A percentile compares a stretch with the other conserved stretches of the same genome.
These are phyloP conservation scores for Shiraia sp. DNA, from an alignment of 2,329 filamentous ascomycete species.

Conservation along the genomic window DNA sequence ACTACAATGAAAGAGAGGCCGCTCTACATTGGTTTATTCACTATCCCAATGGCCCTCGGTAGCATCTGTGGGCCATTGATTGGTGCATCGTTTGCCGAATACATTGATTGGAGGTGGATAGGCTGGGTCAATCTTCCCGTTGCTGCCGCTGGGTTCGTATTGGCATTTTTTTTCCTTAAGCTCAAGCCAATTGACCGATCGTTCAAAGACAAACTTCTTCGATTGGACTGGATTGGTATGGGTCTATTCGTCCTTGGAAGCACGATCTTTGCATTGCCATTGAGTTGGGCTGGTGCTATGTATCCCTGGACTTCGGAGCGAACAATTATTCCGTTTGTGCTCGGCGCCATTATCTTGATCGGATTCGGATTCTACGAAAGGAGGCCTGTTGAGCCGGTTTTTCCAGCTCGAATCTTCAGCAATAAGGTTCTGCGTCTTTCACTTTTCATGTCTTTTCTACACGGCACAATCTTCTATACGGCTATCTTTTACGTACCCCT, in stretches of 20 bases:
- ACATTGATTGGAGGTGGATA: slow-evolving; percentile 53
- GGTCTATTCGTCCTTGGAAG: slow-evolving; percentile 50
- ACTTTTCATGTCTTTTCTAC: slow-evolving; percentile 58
- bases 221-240: slow-evolving; percentile 56
- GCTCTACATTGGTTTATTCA: slow-evolving; percentile 53
- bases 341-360: slow-evolving; percentile 58
- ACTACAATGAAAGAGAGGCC: slow-evolving; percentile 53
- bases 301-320: slow-evolving; percentile 61
- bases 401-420: slow-evolving; percentile 49
- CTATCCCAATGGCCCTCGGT: slow-evolving; percentile 57
- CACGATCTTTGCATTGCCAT: slow-evolving; percentile 52
- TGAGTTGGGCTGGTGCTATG: slow-evolving; percentile 55
- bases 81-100: slow-evolving; percentile 51
- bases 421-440: slow-evolving; percentile 53
- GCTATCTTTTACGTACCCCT: slow-evolving; percentile 44
- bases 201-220: slow-evolving; percentile 41
- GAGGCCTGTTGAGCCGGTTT: slow-evolving; percentile 54
- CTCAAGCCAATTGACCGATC: slow-evolving; percentile 54
- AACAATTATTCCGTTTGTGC: slow-evolving; percentile 62
- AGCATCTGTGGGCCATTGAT: slow-evolving; percentile 54
- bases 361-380: slow-evolving; percentile 58
- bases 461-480: slow-evolving; percentile 54
- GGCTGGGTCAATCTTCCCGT: slow-evolving; percentile 47
- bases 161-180: slow-evolving; percentile 54
- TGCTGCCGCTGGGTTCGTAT: slow-evolving; percentile 47